Conservation (phyloP, 2,329 filamentous ascomycete species). For the Ophiosphaerella herpotricha region DNA sequence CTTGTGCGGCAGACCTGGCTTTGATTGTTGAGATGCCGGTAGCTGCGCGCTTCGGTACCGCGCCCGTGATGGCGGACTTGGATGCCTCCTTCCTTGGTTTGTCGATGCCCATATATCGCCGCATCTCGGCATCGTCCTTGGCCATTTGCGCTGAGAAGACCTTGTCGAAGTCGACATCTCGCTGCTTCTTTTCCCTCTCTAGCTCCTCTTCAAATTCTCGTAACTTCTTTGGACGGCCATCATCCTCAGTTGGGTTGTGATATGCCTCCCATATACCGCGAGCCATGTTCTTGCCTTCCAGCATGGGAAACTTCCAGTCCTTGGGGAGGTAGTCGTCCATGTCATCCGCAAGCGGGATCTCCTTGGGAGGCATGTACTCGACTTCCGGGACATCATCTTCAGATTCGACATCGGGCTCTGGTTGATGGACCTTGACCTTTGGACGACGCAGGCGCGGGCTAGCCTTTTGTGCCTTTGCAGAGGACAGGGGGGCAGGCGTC, state of each 20-base stretch:
- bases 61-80: conserved; percentile 9
- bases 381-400: conserved; percentile 71
- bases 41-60: conserved; percentile 19
- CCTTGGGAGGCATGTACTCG: conserved; percentile 84
- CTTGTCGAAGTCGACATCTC: conserved; percentile 70
- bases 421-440: conserved; percentile 66
- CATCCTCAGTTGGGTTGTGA: conserved; percentile 64
- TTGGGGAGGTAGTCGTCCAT: conserved; percentile 67
- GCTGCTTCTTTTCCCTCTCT: conserved; percentile 53
- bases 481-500: conserved; percentile 64
- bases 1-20: conserved; percentile 56
- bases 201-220: conserved; percentile 58
- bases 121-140: conserved; percentile 56
- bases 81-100: conserved; percentile 33
- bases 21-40: conserved; percentile 56
- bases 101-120: conserved; percentile 34
- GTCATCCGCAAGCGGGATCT: conserved; percentile 65
- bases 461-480: conserved; percentile 68
- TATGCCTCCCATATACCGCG: conserved; percentile 58
- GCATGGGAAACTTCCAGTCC: conserved; percentile 56
- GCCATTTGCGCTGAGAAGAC: conserved; percentile 66
- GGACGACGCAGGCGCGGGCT: conserved; percentile 61
- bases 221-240: conserved; percentile 67
- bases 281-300: conserved; percentile 59
- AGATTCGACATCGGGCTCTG: conserved; percentile 57